These are phyloP conservation scores for Ceratocystis colombiana DNA, from an alignment of 2,329 filamentous ascomycete genomes.

Conservation along the genomic window DNA sequence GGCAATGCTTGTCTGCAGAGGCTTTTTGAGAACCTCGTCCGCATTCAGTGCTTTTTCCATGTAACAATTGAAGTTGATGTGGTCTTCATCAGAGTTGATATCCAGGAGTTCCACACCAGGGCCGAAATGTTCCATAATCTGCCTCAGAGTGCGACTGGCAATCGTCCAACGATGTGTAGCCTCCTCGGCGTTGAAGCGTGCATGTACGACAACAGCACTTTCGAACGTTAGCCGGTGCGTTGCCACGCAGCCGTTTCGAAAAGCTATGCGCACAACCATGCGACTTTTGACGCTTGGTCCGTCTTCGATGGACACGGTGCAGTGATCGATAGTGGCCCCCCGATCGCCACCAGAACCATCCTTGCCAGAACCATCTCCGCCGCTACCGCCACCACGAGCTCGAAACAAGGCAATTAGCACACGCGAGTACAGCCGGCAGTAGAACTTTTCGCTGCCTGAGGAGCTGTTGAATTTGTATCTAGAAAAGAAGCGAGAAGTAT, in stretches of 20 bases:
- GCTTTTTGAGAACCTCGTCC: conserved; percentile 64
- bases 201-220: conserved; percentile 61
- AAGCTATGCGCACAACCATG: conserved; percentile 62
- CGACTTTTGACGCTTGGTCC: conserved; percentile 60
- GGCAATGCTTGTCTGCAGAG: conserved; percentile 67
- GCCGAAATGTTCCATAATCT: conserved; percentile 71
- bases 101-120: conserved; percentile 72
- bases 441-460: conserved; percentile 49
- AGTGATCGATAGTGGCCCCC: conserved; percentile 61
- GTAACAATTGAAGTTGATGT: conserved; percentile 70
- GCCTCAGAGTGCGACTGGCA: conserved; percentile 57
- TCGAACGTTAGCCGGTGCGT: conserved; percentile 70
- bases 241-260: conserved; percentile 65
- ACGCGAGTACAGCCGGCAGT: conserved; percentile 55
- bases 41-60: conserved; percentile 67
- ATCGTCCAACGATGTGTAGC: conserved; percentile 64
- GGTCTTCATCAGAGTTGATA: conserved; percentile 62
- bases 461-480: conserved; percentile 56
- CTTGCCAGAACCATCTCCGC: conserved; percentile 48
- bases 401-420: conserved; percentile 62
- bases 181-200: conserved; percentile 58
- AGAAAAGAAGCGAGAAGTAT: conserved; percentile 59
- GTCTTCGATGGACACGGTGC: conserved; percentile 64
- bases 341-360: conserved; percentile 37
- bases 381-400: conserved; percentile 48